Evolutionary conservation across 176 grass and related monocot species (phyloP).

Genomic region (Pharus latifolius): DNA sequence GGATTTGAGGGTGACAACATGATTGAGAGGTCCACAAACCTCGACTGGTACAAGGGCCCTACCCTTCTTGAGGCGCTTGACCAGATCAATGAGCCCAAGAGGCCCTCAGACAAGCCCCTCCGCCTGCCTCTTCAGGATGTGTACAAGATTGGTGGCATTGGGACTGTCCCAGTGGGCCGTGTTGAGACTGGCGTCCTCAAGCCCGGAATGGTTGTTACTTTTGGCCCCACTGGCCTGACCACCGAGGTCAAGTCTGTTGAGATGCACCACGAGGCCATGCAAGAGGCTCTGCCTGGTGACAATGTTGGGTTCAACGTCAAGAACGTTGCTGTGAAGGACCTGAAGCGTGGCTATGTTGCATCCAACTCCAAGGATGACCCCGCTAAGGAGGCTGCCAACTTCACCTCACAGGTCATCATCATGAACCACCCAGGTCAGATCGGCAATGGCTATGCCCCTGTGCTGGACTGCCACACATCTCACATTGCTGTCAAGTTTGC

Average conservation of each 20-base stretch:
- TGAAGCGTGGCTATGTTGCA: constrained; percentile 58
- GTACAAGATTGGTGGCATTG: constrained; percentile 78
- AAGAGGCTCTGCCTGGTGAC: constrained; percentile 57
- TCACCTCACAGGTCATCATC: constrained; percentile 69
- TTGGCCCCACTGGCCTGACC: constrained; percentile 58
- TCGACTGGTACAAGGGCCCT: constrained; percentile 87
- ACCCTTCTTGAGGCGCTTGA: constrained; percentile 70
- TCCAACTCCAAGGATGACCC: constrained; percentile 75
- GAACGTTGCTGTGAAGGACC: constrained; percentile 67
- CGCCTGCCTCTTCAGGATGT: constrained; percentile 78
- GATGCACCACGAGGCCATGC: constrained; percentile 73
- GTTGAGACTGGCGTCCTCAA: constrained; percentile 58
- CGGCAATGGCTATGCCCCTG: constrained; percentile 54
- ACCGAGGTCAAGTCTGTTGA: constrained; percentile 79
- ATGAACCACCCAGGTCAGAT: constrained; percentile 84
- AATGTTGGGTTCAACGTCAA: constrained; percentile 70
- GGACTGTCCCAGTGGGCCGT: constrained; percentile 61
- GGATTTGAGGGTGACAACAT: constrained; percentile 84
- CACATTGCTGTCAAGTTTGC: constrained; percentile 70
- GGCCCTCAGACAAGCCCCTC: constrained; percentile 78
- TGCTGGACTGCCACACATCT: constrained; percentile 64
- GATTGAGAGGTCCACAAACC: constrained; percentile 71
- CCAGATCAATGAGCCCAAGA: constrained; percentile 56
- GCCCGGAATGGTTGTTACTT: constrained; percentile 62
- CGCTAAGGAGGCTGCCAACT: constrained; percentile 51